Evolutionary conservation across 306 rosid genomes (phyloP), one percentile per base, ranked within the genome.

Genomic region (Quercus dentata): DNA sequence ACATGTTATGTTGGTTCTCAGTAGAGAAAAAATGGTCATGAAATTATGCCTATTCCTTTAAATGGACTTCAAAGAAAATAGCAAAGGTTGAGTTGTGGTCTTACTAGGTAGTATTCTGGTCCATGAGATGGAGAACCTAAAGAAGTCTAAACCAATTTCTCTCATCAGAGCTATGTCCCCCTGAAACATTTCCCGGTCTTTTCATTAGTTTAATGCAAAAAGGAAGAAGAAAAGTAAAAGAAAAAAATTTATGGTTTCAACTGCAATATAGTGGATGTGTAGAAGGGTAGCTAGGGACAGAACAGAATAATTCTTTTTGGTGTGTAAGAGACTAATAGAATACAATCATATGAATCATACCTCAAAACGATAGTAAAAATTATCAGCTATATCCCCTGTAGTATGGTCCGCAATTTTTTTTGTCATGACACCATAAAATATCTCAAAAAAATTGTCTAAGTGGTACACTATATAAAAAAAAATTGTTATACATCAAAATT

Each of bases 41-140:
- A 9, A 12, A 11, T 46, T 46, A 46, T 46, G 54, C 54, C 54
- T 11, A 9, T 46, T 46, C 54, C 15, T 46, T 46, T 9, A 46
- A 11, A 11, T 46, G 12, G 54, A 11, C 15, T 12, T 46, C 14
- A 10, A 9, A 46, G 4, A 9, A 46, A 46, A 46, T 46, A 3
- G 52, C 3, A 3, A 46, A 46, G 15, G 52, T 46, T 46, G 52
- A 46, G 52, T 46, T 9, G 15, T 11, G 13, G 52, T 11, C 65
- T 75, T 86, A 89, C 92, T 76, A 0, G 90, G 90, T 23, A 89
- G 79, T 49, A 89, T 73, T 79, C 92, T 65, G 4, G 88, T 6
- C 92, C 92, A 89, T 15, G 92, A 87, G 75, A 89, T 74, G 71
- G 92, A 89, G 38, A 89, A 87, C 58, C 92, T 83, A 70, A 62